A percentile compares a stretch with the other conserved stretches of the same genome.
Conservation (phyloP, 768 basidiomycete genomes). For the Mycena galopus region DNA sequence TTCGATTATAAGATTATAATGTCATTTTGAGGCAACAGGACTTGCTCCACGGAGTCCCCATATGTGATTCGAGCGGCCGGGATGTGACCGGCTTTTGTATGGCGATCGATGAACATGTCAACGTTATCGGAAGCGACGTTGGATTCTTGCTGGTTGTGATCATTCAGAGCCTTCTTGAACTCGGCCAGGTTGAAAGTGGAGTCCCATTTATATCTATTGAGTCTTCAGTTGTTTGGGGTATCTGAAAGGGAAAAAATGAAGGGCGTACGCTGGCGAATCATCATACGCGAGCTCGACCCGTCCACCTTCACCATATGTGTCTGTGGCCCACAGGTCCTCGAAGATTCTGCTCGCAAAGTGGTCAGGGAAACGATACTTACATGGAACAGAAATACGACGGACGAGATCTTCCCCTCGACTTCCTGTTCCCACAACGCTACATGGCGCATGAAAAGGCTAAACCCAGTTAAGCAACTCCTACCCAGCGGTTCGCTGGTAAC, state of each 20-base stretch:
- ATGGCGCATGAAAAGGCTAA: conserved; percentile 35
- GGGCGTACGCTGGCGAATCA: conserved; percentile 32
- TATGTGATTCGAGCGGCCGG: conserved; percentile 27
- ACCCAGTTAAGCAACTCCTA: conserved; percentile 27
- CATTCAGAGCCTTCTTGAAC: conserved; percentile 19
- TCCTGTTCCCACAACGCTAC: conserved; percentile 35
- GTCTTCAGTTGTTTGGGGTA: not conserved
- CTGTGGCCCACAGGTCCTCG: conserved; percentile 19
- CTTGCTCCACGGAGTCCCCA: conserved; percentile 21
- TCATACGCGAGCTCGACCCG: conserved; percentile 31
- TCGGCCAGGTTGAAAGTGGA: conserved; percentile 21
- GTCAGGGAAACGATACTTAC: not conserved
- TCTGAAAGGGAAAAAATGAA: not conserved
- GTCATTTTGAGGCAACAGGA: conserved; percentile 19
- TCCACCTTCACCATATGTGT: conserved; percentile 12
- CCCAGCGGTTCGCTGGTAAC: not conserved
- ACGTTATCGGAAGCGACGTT: not conserved
- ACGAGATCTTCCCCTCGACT: conserved; percentile 1
- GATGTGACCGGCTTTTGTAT: not conserved
- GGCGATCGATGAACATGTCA: not conserved
- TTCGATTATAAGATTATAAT: not conserved
- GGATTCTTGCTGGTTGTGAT: conserved; percentile 23
- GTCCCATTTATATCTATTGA: conserved; percentile 35
- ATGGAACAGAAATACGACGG: not conserved
- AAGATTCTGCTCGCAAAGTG: not conserved